A percentile compares a stretch with the other conserved stretches of the same genome.
Evolutionary conservation across 306 rosid genomes (phyloP).

Genomic region (Pueraria montana): DNA sequence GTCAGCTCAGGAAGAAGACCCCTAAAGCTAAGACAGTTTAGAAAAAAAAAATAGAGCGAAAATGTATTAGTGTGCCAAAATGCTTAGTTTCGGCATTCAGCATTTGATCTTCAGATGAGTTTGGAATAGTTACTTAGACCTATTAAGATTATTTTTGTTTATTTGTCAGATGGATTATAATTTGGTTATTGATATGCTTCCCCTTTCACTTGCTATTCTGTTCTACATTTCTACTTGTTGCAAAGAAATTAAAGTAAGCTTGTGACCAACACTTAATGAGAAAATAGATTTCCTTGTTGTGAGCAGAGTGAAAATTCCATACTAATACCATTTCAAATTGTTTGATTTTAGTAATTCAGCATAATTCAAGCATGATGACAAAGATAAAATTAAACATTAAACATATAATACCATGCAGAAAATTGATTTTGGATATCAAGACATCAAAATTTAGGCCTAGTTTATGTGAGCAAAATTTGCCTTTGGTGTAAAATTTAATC

Average conservation of each 20-base stretch:
- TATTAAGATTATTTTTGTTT: slow-evolving; percentile 28
- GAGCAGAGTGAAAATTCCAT: neutral
- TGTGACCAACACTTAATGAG: neutral
- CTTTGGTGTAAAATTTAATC: neutral
- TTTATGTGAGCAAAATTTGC: neutral
- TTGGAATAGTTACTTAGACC: slow-evolving; percentile 38
- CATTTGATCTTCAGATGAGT: slow-evolving; percentile 41
- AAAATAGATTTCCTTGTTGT: neutral
- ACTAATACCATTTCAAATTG: neutral
- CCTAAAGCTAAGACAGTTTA: slow-evolving; percentile 72
- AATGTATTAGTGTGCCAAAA: slow-evolving; percentile 24
- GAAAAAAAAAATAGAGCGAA: slow-evolving; percentile 38
- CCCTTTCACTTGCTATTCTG: slow-evolving; percentile 18
- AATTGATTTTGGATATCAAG: neutral
- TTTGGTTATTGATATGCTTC: slow-evolving; percentile 34
- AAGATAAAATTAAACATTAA: neutral
- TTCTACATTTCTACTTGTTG: neutral
- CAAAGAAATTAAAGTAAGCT: slow-evolving; percentile 7
- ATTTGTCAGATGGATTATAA: slow-evolving; percentile 16
- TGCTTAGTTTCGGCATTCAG: slow-evolving; percentile 37
- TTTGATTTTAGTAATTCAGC: neutral
- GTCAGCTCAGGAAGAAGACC: slow-evolving; percentile 71
- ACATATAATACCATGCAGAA: neutral
- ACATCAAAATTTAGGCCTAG: neutral
- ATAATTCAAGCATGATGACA: neutral